Conservation (phyloP, 2,329 filamentous ascomycete genomes). For the Microsporum ferrugineum region DNA sequence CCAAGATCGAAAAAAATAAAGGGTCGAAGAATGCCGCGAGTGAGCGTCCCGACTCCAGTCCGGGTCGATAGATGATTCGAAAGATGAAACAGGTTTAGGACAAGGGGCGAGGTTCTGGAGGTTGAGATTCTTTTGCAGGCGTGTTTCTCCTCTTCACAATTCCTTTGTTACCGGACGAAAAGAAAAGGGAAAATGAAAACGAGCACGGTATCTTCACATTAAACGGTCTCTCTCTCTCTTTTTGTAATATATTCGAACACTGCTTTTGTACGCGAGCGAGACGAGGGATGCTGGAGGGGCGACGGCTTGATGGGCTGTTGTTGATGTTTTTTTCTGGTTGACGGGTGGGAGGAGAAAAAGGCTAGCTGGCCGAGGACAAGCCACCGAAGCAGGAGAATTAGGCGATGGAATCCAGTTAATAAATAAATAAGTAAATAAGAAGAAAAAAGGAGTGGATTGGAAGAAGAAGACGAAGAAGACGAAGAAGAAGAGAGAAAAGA, state of each 20-base stretch:
- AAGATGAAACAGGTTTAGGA: not conserved
- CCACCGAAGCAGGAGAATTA: conserved; percentile 1
- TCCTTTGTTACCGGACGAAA: not conserved
- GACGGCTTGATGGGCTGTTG: not conserved
- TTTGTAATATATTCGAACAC: not conserved
- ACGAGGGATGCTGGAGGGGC: not conserved
- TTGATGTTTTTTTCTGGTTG: not conserved
- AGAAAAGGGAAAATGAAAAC: not conserved
- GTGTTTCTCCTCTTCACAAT: not conserved
- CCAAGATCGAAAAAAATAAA: not conserved
- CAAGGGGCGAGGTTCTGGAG: not conserved
- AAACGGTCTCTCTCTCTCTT: conserved; percentile 1
- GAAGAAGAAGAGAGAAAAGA: conserved; percentile 11
- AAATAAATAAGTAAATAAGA: conserved; percentile 4
- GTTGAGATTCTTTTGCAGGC: not conserved
- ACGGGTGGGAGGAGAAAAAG: not conserved
- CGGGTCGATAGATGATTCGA: not conserved
- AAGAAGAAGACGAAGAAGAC: conserved; percentile 21
- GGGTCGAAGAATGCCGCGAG: not conserved
- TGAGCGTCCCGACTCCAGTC: not conserved
- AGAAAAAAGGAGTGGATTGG: conserved; percentile 11
- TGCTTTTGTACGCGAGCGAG: not conserved
- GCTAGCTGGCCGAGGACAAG: not conserved
- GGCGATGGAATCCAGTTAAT: conserved; percentile 14
- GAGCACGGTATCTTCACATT: not conserved